A percentile compares a stretch with the other conserved stretches of the same genome.
Evolutionary conservation across 2,329 filamentous ascomycete species (phyloP).

Genomic region (Lecanosticta acicola): DNA sequence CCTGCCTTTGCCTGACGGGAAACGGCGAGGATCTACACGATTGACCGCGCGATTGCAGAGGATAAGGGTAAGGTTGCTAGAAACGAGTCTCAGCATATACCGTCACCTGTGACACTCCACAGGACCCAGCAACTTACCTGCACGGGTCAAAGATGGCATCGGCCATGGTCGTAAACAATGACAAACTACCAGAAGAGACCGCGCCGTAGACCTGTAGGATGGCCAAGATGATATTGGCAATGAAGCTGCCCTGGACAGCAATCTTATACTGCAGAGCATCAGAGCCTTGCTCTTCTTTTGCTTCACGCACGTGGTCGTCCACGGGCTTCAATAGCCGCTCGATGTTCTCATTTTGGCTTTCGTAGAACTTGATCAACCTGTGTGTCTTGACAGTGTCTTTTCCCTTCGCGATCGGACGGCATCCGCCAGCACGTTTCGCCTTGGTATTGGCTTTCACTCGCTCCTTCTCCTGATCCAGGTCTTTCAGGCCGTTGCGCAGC

Average conservation of each 20-base stretch:
- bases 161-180: constrained; percentile 95
- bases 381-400: constrained; percentile 42
- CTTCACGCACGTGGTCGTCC: constrained; percentile 79
- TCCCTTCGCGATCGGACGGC: constrained; percentile 39
- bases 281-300: constrained; percentile 70
- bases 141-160: constrained; percentile 82
- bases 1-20: constrained; percentile 86
- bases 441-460: constrained; percentile 74
- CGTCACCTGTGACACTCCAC: neutral
- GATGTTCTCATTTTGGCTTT: constrained; percentile 87
- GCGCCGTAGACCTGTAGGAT: constrained; percentile 84
- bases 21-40: constrained; percentile 76
- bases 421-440: constrained; percentile 55
- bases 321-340: constrained; percentile 86
- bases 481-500: constrained; percentile 72
- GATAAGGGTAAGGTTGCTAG: constrained; percentile 78
- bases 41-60: constrained; percentile 82
- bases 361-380: constrained; percentile 75
- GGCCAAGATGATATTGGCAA: constrained; percentile 73
- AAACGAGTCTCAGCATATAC: constrained; percentile 41
- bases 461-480: constrained; percentile 64
- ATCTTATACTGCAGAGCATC: constrained; percentile 73
- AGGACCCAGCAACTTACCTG: constrained; percentile 13
- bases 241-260: constrained; percentile 62
- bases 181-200: constrained; percentile 79